Evolutionary conservation across 192 early-diverging fungal genomes (phyloP).

Genomic region (Gigaspora rosea): DNA sequence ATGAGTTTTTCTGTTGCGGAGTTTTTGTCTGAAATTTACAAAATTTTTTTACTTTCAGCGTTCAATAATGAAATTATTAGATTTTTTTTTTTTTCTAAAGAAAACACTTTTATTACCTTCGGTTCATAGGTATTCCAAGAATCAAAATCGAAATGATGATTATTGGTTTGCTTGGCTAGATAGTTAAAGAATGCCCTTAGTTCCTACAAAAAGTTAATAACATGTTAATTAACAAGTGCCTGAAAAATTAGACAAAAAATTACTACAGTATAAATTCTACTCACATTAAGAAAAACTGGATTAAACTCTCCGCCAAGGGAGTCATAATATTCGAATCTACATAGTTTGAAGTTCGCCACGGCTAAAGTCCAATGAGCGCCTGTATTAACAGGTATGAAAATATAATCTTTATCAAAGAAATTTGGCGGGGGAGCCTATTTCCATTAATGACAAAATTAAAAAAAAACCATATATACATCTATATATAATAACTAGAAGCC

Average conservation of each 20-base stretch:
- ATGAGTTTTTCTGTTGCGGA: not conserved
- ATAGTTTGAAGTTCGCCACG: not conserved
- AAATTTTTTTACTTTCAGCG: not conserved
- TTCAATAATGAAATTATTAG: not conserved
- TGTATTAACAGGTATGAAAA: not conserved
- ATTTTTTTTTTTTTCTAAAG: not conserved
- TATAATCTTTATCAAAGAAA: not conserved
- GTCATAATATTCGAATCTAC: not conserved
- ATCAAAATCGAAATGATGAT: not conserved
- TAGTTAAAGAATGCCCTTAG: not conserved
- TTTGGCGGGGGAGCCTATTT: not conserved
- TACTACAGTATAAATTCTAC: not conserved
- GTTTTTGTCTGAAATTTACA: not conserved
- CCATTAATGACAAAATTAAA: not conserved
- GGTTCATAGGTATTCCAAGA: not conserved
- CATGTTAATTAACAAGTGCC: not conserved
- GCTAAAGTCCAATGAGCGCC: not conserved
- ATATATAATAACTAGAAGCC: not conserved
- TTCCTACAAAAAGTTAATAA: not conserved
- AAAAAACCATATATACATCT: not conserved
- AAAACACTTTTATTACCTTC: not conserved
- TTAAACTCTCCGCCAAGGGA: not conserved
- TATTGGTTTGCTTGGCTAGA: not conserved
- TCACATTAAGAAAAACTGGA: not conserved
- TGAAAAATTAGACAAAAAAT: not conserved